These are phyloP conservation scores for Boletus barrowsii DNA, from an alignment of 768 basidiomycete genomes.

Conservation along the genomic window DNA sequence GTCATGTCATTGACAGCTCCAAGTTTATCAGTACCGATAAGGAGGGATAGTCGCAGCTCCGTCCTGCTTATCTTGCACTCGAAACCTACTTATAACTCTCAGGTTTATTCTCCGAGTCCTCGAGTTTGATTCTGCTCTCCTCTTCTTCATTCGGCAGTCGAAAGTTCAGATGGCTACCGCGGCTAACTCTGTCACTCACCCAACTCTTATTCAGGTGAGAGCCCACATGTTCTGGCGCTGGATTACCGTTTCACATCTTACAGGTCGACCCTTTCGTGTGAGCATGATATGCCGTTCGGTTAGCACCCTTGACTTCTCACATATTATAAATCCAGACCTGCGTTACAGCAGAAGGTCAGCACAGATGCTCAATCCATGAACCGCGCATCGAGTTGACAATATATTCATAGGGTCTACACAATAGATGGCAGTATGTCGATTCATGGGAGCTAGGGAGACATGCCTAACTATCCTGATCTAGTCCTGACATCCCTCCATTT, in stretches of 20 bases:
- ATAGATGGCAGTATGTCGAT: slow-evolving; percentile 67
- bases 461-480: slow-evolving; percentile 18
- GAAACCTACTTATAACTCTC: slow-evolving; percentile 2
- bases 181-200: slow-evolving; percentile 59
- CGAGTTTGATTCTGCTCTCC: neutral
- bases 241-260: neutral
- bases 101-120: neutral
- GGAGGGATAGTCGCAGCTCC: neutral
- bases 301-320: neutral
- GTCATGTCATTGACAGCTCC: neutral
- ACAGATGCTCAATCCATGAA: neutral
- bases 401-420: slow-evolving; percentile 53
- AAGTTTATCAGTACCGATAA: slow-evolving; percentile 7
- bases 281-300: slow-evolving; percentile 20
- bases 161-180: slow-evolving; percentile 49
- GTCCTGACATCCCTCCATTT: slow-evolving; percentile 62
- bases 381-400: neutral
- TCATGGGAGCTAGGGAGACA: neutral
- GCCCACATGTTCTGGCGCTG: neutral
- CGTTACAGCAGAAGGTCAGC: slow-evolving; percentile 55
- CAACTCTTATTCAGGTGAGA: slow-evolving; percentile 54
- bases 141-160: neutral
- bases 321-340: slow-evolving; percentile 33
- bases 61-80: neutral
- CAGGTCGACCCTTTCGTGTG: slow-evolving; percentile 72